phyloP scores from a whole-genome alignment of 2,329 filamentous ascomycete genomes.

The Apiospora rasikravindrae region DNA sequence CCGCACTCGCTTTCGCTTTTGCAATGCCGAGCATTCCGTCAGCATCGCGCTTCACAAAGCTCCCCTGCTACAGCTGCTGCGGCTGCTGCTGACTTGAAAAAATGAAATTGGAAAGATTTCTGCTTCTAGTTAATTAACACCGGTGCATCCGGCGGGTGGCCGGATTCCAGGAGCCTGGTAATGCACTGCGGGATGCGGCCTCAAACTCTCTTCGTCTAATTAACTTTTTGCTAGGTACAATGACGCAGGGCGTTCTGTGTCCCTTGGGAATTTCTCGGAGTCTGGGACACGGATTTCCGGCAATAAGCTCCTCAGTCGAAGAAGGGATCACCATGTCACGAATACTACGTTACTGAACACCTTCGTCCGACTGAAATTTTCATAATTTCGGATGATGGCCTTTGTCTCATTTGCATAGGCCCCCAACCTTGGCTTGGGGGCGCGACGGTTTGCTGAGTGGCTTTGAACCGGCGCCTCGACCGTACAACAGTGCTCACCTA shows the following conservation, averaged over 20 bases:
- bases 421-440: background rate
- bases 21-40: background rate
- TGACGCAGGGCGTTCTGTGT: background rate
- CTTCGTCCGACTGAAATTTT: background rate
- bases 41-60: too few species aligned
- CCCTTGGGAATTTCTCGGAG: too few species aligned
- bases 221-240: background rate
- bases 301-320: background rate
- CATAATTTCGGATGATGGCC: background rate
- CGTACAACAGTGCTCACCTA: background rate
- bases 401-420: background rate
- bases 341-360: background rate
- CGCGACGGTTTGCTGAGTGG: background rate
- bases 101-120: background rate
- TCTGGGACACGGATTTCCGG: background rate
- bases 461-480: background rate
- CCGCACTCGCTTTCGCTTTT: background rate
- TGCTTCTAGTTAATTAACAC: background rate
- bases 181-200: background rate
- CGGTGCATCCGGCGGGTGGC: background rate
- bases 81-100: background rate
- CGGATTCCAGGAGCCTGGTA: background rate
- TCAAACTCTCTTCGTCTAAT: background rate
- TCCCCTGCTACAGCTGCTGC: background rate
- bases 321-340: background rate